Percentiles rank a stretch among this genome's conserved stretches.
These are phyloP conservation scores for Combretum micranthum DNA, from an alignment of 345 rosid species.

Conservation along the genomic window DNA sequence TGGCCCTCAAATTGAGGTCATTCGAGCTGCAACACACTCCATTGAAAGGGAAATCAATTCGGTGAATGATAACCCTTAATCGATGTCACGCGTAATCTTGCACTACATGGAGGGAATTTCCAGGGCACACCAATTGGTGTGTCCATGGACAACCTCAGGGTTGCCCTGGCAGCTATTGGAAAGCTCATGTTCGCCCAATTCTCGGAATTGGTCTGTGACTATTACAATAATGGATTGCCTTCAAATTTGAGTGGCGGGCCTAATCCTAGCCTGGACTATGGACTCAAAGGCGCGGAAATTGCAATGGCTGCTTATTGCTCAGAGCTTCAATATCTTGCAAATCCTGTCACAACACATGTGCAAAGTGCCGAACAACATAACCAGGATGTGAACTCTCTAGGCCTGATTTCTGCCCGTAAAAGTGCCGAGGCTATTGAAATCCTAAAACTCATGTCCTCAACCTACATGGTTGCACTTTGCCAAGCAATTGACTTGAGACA, in stretches of 20 bases:
- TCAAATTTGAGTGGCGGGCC: constrained; percentile 43
- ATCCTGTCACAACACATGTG: constrained; percentile 43
- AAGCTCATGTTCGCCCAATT: constrained; percentile 50
- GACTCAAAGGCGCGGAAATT: constrained; percentile 46
- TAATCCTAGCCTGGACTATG: constrained; percentile 47
- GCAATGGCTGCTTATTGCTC: constrained; percentile 51
- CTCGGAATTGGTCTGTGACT: constrained; percentile 43
- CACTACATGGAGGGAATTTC: constrained; percentile 51
- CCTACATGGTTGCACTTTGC: constrained; percentile 43
- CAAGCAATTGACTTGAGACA: constrained; percentile 46
- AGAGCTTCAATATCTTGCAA: constrained; percentile 45
- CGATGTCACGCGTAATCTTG: constrained; percentile 30
- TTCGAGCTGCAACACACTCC: constrained; percentile 36
- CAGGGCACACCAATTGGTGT: constrained; percentile 55
- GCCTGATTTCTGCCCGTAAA: constrained; percentile 38
- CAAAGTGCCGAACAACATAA: constrained; percentile 52
- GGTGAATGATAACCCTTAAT: constrained; percentile 43
- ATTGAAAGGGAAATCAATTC: constrained; percentile 47
- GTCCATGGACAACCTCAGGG: constrained; percentile 48
- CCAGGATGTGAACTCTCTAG: constrained; percentile 48
- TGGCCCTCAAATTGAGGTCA: constrained; percentile 47
- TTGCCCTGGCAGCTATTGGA: constrained; percentile 44
- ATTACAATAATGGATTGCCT: constrained; percentile 50
- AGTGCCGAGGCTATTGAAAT: constrained; percentile 45
- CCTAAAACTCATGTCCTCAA: constrained; percentile 41